Percentiles rank a stretch among this genome's conserved stretches.
These are phyloP conservation scores for Phytophthora ohioensis DNA, from an alignment of 352 stramenopile genomes.

Conservation along the genomic window DNA sequence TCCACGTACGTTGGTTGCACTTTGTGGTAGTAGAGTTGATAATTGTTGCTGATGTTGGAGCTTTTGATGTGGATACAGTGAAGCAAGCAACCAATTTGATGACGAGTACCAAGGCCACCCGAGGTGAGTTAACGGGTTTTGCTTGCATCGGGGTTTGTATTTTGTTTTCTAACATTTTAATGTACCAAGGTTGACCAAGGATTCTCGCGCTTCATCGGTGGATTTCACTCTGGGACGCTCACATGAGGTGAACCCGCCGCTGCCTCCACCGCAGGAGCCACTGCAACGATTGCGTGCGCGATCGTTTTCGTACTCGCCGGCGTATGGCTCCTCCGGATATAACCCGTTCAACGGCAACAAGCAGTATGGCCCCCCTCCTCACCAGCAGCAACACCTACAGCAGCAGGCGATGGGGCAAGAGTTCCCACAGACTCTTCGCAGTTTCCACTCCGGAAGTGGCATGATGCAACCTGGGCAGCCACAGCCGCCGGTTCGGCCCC, in stretches of 20 bases:
- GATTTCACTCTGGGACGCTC: constrained; percentile 74
- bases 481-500: constrained; percentile 53
- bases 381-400: constrained; percentile 60
- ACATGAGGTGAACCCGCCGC: constrained; percentile 63
- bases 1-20: constrained; percentile 37
- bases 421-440: constrained; percentile 64
- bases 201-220: constrained; percentile 76
- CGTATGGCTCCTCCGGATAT: constrained; percentile 62
- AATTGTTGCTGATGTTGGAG: constrained; percentile 18
- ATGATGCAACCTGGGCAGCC: constrained; percentile 58
- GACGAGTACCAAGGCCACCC: constrained; percentile 43
- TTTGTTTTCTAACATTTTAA: constrained; percentile 7
- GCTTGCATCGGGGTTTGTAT: not conserved
- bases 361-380: constrained; percentile 47
- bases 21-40: not conserved
- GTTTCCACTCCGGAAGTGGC: constrained; percentile 54
- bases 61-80: constrained; percentile 29
- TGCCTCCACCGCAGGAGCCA: constrained; percentile 72
- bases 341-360: constrained; percentile 63
- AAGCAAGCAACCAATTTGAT: constrained; percentile 46
- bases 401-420: constrained; percentile 51
- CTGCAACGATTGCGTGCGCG: constrained; percentile 74
- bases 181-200: constrained; percentile 55
- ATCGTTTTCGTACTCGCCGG: constrained; percentile 81
- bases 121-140: constrained; percentile 24